phyloP scores from a whole-genome alignment of 202 grass and related monocot genomes.

The Digitaria exilis region DNA sequence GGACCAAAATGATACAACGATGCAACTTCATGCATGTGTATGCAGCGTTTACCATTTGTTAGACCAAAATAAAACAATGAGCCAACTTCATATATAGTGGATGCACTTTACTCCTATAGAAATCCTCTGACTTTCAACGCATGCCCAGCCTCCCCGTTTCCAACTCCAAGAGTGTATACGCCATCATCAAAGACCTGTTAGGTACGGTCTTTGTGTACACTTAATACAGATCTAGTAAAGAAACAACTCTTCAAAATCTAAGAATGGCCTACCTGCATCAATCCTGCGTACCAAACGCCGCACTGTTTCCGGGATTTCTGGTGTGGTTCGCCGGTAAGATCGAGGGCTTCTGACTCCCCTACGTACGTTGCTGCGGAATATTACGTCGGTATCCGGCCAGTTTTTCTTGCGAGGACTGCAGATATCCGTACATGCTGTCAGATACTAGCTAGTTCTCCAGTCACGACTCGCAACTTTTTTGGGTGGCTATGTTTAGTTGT shows the following conservation, averaged over 20 bases:
- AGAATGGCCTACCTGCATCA: background rate
- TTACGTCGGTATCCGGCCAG: background rate
- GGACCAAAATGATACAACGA: too few relatives aligned
- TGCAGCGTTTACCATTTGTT: too few relatives aligned
- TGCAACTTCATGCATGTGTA: too few relatives aligned
- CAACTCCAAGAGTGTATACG: background rate
- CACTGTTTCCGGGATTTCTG: background rate
- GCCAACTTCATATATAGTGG: too few relatives aligned
- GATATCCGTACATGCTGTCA: background rate
- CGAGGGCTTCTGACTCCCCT: background rate
- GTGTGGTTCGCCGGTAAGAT: background rate
- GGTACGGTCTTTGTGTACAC: background rate
- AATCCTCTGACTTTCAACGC: background rate
- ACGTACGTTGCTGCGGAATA: background rate
- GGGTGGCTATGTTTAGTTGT: background rate
- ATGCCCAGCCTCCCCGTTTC: background rate
- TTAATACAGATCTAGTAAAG: background rate
- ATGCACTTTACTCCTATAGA: too few relatives aligned
- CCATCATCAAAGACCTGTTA: background rate
- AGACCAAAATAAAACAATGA: too few relatives aligned
- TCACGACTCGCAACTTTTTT: background rate
- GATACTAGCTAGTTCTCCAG: background rate
- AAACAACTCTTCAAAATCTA: background rate
- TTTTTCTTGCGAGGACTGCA: background rate
- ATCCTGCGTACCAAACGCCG: background rate